Base-by-base conservation (phyloP, 208 protist species). In the Vickermania spadyakhi region DNA sequence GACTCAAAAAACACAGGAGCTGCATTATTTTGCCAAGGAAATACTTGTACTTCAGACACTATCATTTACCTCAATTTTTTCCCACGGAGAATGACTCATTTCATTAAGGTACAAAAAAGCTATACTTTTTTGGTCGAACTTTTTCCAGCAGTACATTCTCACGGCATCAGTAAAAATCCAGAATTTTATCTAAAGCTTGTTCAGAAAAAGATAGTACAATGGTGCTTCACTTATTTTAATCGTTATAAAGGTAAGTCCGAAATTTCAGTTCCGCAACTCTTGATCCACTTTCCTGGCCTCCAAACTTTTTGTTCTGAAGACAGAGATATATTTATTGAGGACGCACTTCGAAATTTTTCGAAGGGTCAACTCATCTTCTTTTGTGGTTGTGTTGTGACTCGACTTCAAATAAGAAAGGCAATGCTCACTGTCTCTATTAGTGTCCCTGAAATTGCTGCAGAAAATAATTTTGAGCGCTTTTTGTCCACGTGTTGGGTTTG, bases 161-260 rank as follows among this genome's bases (percentile, higher is more conserved):
- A n/a, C n/a, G n/a, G 36, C 7, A 45, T n/a, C 7, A 45, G 11
- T 45, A 45, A 45, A 45, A 45, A 45, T 45, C 18, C 7, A n/a
- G 11, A 18, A 18, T 7, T n/a, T 45, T 7, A 7, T 18, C 18
- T 45, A n/a, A 14, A 5, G 4, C 28, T 72, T 25, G 60, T 76
- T 36, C 51, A 50, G 13, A 62, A 54, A 28, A 71, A 76, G 36
- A n/a, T 76, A 1, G 60, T 72, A 13, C 56, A 61, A 55, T 76
- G 70, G 70, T 18, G 62, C 27, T 72, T 76, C 41, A 45, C 28
- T 14, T 60, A 64, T 41, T 68, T 53, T 28, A 28, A 57, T 27
- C 13, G 28, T 28, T 1, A n/a, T 51, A 25, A 18, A n/a, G 36
- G 18, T n/a, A 45, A 7, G 11, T n/a, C 11, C 7, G 36, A 45